phyloP scores from a whole-genome alignment of 2,329 filamentous ascomycete genomes.

The Epichloe sylvatica region DNA sequence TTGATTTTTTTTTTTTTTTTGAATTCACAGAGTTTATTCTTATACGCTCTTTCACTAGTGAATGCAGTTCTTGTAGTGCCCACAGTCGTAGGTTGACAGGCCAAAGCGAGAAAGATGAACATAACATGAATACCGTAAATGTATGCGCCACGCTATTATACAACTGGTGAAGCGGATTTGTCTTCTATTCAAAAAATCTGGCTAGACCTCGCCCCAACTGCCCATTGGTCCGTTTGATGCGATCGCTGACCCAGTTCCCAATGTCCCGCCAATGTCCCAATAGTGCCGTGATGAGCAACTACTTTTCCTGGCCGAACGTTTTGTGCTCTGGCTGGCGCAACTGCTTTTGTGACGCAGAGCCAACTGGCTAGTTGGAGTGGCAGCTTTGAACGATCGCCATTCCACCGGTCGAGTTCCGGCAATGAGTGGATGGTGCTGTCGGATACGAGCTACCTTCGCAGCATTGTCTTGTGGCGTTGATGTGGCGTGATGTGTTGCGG shows the following conservation, averaged over 20 bases:
- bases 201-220: conserved; percentile 62
- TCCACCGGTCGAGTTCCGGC: conserved; percentile 38
- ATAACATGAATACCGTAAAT: background rate
- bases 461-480: conserved; percentile 49
- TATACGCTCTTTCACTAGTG: background rate
- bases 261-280: conserved; percentile 77
- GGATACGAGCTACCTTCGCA: conserved; percentile 68
- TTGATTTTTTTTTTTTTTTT: too few species aligned
- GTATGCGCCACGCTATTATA: background rate
- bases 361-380: conserved; percentile 34
- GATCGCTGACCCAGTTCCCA: conserved; percentile 61
- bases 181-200: background rate
- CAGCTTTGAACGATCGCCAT: conserved; percentile 43
- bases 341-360: conserved; percentile 43
- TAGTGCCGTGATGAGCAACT: conserved; percentile 69
- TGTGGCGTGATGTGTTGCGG: conserved; percentile 33
- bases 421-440: conserved; percentile 79
- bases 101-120: background rate
- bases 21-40: background rate
- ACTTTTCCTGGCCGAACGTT: conserved; percentile 53
- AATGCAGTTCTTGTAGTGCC: background rate
- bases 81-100: background rate
- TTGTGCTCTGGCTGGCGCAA: conserved; percentile 79
- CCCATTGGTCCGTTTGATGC: conserved; percentile 55
- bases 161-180: background rate